A percentile compares a stretch with the other conserved stretches of the same genome.
Conservation (phyloP, 768 basidiomycete species). For the Leccinum broughii region DNA sequence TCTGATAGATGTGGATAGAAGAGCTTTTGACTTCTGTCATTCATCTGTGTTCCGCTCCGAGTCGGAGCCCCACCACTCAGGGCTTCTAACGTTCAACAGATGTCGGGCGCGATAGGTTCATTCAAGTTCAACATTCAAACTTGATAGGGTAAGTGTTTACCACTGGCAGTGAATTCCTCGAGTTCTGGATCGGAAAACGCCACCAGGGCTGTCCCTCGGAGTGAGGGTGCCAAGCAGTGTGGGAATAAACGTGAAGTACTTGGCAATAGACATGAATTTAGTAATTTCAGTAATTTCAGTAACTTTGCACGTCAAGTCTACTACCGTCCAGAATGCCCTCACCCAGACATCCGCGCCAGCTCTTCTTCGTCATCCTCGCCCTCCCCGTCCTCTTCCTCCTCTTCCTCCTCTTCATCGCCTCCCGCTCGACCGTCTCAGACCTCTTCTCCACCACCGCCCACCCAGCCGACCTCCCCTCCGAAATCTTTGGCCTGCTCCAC, state of each 20-base stretch:
- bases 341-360: slow-evolving; percentile 44
- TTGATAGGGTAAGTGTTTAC: neutral
- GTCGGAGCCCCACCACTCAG: neutral
- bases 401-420: slow-evolving; percentile 41
- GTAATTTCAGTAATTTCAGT: neutral
- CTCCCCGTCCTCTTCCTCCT: slow-evolving; percentile 32
- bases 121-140: too few relatives aligned
- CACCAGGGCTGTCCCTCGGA: too few relatives aligned
- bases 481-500: slow-evolving; percentile 72
- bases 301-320: neutral
- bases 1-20: neutral
- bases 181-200: neutral
- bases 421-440: slow-evolving; percentile 33
- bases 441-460: slow-evolving; percentile 42
- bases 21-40: neutral
- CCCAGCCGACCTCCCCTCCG: slow-evolving; percentile 44
- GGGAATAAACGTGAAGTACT: too few relatives aligned
- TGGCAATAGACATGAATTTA: neutral
- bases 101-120: too few relatives aligned
- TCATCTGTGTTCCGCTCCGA: neutral
- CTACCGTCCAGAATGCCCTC: slow-evolving; percentile 6
- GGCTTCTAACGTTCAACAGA: neutral
- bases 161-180: neutral
- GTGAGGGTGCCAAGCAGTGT: too few relatives aligned
- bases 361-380: slow-evolving; percentile 40